Base-by-base conservation (phyloP, 305 asterid species). In the Rubia peregrina region DNA sequence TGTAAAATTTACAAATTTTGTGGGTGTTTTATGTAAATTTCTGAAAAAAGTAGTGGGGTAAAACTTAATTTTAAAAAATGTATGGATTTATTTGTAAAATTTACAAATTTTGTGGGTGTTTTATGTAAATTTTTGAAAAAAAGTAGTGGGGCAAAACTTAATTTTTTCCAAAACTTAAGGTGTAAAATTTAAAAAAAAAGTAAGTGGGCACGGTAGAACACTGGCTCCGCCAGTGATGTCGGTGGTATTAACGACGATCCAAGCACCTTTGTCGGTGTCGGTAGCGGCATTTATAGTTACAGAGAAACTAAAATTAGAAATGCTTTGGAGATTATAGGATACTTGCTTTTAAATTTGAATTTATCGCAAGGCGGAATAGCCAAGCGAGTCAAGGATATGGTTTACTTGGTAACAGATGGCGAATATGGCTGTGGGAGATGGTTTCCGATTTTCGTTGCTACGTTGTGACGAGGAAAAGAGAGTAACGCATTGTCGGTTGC, bases 371-470 rank as follows among this genome's bases (percentile, higher is more conserved):
- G 77, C 75, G 83, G 0, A 16, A 53, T 5, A 85, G 57, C 57
- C 57, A 51, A 17, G 22, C 57, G 89, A 61, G 85, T 89, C 43
- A 83, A 74, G 74, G 55, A 13, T 44, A 44, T 85, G 86, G 70
- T 87, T 57, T 79, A 79, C 74, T 72, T 80, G 59, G 78, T 89
- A 17, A 93, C 94, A 0, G 80, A 85, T 10, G 88, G 83, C 0
- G 95, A 90, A 75, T 93, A 86, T 66, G 96, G 98, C 59, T 70
- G 65, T 16, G 95, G 96, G 24, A 72, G 70, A 22, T 90, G 97
- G 97, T 93, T 93, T 68, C 77, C 85, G 0, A 82, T 89, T 41
- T 74, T 88, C 0, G 53, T 86, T 13, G 96, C 70, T 90, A 85
- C 77, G 83, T 85, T 71, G 91, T 83, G 66, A 84, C 84, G 95